Evolutionary conservation across 345 rosid genomes (phyloP), one percentile per base, ranked within the genome.

Genomic region (Arabidopsis suecica): DNA sequence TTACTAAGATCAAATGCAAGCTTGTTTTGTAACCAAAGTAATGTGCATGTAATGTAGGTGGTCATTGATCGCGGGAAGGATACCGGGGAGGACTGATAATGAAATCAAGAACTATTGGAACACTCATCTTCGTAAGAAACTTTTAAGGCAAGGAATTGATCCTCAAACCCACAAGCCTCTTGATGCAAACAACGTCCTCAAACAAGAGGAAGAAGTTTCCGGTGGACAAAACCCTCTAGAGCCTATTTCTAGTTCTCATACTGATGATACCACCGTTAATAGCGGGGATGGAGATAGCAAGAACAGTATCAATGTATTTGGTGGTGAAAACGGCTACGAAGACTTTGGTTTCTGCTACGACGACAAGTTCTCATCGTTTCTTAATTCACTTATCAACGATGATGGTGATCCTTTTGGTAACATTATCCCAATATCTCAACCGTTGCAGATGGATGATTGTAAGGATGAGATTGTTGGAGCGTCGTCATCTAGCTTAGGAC

Each of bases 81-180:
- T 92, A 44, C 96, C 97, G 0, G 97, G 97, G 20, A 83, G 97
- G 9, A 92, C 97, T 0, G 97, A 92, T 62, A 92, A 92, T 55
- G 97, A 88, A 74, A 92, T 92, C 59, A 92, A 92, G 89, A 92
- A 92, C 78, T 92, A 90, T 54, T 92, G 97, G 97, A 90, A 92
- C 66, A 89, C 96, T 20, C 92, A 86, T 75, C 88, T 92, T 12
- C 85, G 92, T 57, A 92, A 88, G 76, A 92, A 92, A 81, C 86
- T 93, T 41, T 78, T 88, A 57, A 85, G 81, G 68, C 89, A 88
- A 82, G 98, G 98, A 53, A 85, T 90, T 47, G 93, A 92, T 80
- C 97, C 96, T 38, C 81, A 85, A 79, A 90, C 91, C 6, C 96
- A 90, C 80, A 92, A 88, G 79, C 94, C 93, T 49, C 76, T 92